Percentiles rank a stretch among this genome's conserved stretches.
Conservation (phyloP, 1,284 basidiomycete species). For the Naganishia sp. region DNA sequence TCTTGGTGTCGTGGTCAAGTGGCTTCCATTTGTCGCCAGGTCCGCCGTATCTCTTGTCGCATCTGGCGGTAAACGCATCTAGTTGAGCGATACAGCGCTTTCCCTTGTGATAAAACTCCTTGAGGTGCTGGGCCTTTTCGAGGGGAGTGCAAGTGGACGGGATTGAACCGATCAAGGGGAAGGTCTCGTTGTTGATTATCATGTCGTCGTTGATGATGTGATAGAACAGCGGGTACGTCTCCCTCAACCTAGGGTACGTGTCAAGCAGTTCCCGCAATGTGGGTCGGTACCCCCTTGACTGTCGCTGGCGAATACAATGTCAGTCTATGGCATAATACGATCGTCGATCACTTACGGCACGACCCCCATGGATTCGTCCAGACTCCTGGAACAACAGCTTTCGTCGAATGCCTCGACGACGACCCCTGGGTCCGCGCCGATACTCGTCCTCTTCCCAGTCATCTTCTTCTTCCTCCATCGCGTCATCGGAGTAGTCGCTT, state of each 20-base stretch:
- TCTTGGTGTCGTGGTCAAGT: conserved; percentile 44
- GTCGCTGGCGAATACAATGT: background rate
- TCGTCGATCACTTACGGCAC: background rate
- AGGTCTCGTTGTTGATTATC: conserved; percentile 48
- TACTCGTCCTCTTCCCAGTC: conserved; percentile 36
- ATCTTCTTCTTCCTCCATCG: conserved; percentile 34
- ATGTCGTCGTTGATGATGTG: conserved; percentile 49
- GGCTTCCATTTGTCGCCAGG: conserved; percentile 45
- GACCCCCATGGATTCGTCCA: conserved; percentile 1
- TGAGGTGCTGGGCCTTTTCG: conserved; percentile 47
- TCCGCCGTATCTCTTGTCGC: conserved; percentile 49
- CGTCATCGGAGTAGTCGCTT: conserved; percentile 26
- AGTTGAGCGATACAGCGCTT: conserved; percentile 48
- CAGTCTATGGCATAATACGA: background rate
- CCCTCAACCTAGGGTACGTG: conserved; percentile 44
- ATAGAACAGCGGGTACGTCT: conserved; percentile 52
- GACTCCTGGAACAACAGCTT: conserved; percentile 11
- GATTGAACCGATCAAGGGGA: conserved; percentile 52
- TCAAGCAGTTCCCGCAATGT: conserved; percentile 44
- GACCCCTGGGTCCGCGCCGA: conserved; percentile 1
- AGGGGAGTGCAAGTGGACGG: conserved; percentile 43
- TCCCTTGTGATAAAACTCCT: conserved; percentile 47
- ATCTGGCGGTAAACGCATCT: conserved; percentile 49
- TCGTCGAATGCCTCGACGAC: conserved; percentile 7
- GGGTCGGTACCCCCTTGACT: conserved; percentile 23